Base-by-base conservation (phyloP, 2,329 filamentous ascomycete species). In the Amphichorda felina region DNA sequence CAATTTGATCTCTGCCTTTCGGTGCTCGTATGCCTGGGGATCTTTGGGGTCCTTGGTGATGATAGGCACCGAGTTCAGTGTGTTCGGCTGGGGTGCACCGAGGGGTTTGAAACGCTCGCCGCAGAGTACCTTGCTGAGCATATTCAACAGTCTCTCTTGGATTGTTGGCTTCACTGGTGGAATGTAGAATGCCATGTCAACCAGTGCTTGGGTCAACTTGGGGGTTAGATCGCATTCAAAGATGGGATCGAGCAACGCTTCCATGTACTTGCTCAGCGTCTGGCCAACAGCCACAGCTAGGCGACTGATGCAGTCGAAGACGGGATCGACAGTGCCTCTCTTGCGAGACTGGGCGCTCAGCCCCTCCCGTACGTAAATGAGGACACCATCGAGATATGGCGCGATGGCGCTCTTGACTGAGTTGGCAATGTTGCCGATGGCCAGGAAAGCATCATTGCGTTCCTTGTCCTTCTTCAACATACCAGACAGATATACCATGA, bases 141-240 rank as follows among this genome's bases (percentile, higher is more conserved):
- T 88, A 51, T 98, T 87, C 10, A 98, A 71, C 17, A 98, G 65
- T 46, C 91, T 80, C 50, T 95, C 89, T 52, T 98, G 91, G 28
- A 98, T 96, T 6, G 78, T 88, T 2, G 82, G 73, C 53, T 94
- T 91, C 38, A 95, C 86, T 0, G 93, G 87, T 1, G 89, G 91
- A 32, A 98, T 95, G 53, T 98, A 96, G 53, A 96, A 94, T 19
- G 91, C 91, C 84, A 98, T 95, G 51, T 98, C 93, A 16, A 96
- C 88, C 36, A 98, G 67, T 3, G 93, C 93, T 54, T 96, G 88
- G 0, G 89, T 95, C 17, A 98, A 71, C 45, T 93, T 91, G 38
- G 89, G 83, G 26, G 87, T 95, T 35, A 98, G 68, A 33, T 94
- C 91, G 53, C 91, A 98, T 13, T 86, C 88, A 57, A 98, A 98